Evolutionary conservation across 2,329 filamentous ascomycete species (phyloP), one percentile per base, ranked within the genome.

Genomic region (Aspergillus thermomutatus): DNA sequence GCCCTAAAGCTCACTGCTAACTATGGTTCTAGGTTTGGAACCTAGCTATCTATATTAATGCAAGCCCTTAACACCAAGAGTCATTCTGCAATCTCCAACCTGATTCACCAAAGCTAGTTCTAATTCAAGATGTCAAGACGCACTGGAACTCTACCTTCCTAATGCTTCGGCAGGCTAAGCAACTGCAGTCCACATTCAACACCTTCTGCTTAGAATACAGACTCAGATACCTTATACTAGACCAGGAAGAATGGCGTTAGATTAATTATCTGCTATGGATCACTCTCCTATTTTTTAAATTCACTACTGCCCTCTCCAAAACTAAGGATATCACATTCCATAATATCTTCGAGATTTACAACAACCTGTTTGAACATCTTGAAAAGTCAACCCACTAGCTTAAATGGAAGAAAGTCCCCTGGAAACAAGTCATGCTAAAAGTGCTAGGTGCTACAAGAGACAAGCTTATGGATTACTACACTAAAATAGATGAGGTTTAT

Each of bases 271-370:
- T 54, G 41, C 53, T 59, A 4, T 58, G 19, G 11, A 65, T 66
- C 34, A 62, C 52, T 4, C 21, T 61, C 10, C 61, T 50, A 4
- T 65, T 66, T 52, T 62, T 53, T 50, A 41, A 51, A 4, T 65
- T 51, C 31, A 63, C 54, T 2, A 53, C 40, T 6, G 3, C 19
- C 6, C 46, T 64, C 10, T 64, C 49, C 28, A 57, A 60, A 27
- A 63, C 34, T 8, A 51, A 40, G n/a, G 62, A 64, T 47, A 25
- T 61, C 9, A 66, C 57, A 28, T 21, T 52, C 3, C 28, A 64
- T 51, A n/a, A n/a, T 21, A 23, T 66, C 21, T 66, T 62, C 34
- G 52, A 43, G 14, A 62, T 64, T 48, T 66, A 64, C n/a, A 64
- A 66, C 25, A 52, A 48, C 8, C 57, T 64, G 0, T 66, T 66